Conservation (phyloP, 2,329 filamentous ascomycete genomes). For the Rhytidhysteron rufulum region DNA sequence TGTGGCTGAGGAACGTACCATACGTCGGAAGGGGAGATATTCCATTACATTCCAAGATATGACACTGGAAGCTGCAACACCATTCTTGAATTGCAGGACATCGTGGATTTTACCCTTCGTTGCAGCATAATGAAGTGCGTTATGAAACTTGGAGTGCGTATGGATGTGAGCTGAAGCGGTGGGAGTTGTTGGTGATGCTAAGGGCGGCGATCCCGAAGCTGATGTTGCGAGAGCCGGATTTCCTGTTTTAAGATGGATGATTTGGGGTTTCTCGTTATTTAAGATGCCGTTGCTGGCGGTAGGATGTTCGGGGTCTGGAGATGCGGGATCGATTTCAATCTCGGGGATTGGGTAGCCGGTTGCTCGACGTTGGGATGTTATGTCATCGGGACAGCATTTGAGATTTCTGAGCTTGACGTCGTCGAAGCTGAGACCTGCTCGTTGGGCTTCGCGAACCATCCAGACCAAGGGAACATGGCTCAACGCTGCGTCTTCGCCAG, state of each 20-base stretch:
- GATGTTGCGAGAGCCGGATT: neutral
- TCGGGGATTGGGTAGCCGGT: constrained; percentile 17
- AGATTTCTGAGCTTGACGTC: constrained; percentile 62
- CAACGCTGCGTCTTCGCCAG: constrained; percentile 55
- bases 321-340: constrained; percentile 30
- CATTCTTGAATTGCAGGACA: constrained; percentile 62
- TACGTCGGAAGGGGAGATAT: constrained; percentile 73
- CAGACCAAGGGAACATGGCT: constrained; percentile 67
- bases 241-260: too few relatives aligned
- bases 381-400: constrained; percentile 54
- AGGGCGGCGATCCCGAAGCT: constrained; percentile 5
- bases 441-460: constrained; percentile 63
- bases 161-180: constrained; percentile 11
- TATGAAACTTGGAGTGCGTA: constrained; percentile 49
- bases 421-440: constrained; percentile 69
- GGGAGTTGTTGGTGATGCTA: constrained; percentile 14
- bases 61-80: constrained; percentile 54
- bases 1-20: too few relatives aligned
- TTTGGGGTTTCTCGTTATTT: neutral
- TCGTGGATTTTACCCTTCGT: constrained; percentile 62
- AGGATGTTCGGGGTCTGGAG: constrained; percentile 10
- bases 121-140: constrained; percentile 56
- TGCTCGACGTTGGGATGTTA: constrained; percentile 4
- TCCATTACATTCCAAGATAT: constrained; percentile 75
- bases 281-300: neutral